Base-by-base conservation (phyloP, 176 grass and related monocot genomes). In the Cocos nucifera region DNA sequence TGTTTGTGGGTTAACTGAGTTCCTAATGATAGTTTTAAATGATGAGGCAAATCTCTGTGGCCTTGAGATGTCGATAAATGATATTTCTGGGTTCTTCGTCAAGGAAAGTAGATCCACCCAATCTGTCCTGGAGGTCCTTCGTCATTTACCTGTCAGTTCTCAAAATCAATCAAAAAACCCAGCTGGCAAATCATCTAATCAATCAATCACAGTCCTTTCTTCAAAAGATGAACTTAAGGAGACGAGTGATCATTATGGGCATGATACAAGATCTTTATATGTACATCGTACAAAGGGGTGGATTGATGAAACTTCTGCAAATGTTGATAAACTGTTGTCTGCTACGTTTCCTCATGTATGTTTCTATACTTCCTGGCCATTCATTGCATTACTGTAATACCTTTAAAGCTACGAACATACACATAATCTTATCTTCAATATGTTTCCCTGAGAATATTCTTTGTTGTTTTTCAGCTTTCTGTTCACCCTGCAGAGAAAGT, bases 401-500 rank as follows among this genome's bases (percentile, higher is more conserved):
- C 28, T 44, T 44, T 44, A 12, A 12, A 44, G 35, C 35, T 44
- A 9, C 9, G 9, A 44, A 44, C 35, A 44, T 2, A 44, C 10
- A 44, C 10, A 44, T 44, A 3, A 22, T 50, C 6, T 51, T 16
- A 24, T 48, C 17, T 44, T 29, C 50, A 59, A 2, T 28, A 53
- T 67, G 20, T 48, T 29, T 4, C 3, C 56, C 20, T 56, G 3
- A 29, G 35, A 30, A 44, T 56, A 8, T 7, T 68, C 28, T 59
- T 23, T 61, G 18, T 48, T 64, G 75, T 6, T 78, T 39, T 49
- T 63, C 51, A 97, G 92, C 71, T 97, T 74, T 78, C 69, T 83
- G 63, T 86, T 77, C 92, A 97, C 82, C 74, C 80, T 77, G 86
- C 92, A 24, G 92, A 88, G 72, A 97, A 82, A 75, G 81, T 91